These are phyloP conservation scores for Artemisia tridentata DNA, from an alignment of 129 eudicot genomes.

Conservation along the genomic window DNA sequence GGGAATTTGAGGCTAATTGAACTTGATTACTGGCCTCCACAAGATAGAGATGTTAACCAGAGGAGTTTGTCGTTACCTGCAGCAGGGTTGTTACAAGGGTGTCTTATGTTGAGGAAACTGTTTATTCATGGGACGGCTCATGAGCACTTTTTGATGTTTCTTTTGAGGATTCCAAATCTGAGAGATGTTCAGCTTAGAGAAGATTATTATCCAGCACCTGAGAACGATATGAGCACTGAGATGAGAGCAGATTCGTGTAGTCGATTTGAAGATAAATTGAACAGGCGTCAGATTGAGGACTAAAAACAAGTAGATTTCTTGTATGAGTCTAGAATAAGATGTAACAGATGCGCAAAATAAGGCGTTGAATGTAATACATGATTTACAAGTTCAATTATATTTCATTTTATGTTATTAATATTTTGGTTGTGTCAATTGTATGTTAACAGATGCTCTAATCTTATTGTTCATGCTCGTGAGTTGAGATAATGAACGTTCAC, in stretches of 20 bases:
- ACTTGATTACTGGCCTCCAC: slow-evolving; percentile 97
- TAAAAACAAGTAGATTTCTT: slow-evolving; percentile 19
- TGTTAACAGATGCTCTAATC: too few species aligned
- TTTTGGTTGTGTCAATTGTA: not conserved
- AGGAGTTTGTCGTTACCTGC: slow-evolving; percentile 90
- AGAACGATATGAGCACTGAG: slow-evolving; percentile 97
- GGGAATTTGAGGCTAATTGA: slow-evolving; percentile 50
- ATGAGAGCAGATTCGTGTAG: slow-evolving; percentile 92
- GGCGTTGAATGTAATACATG: not conserved
- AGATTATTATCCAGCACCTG: slow-evolving; percentile 98
- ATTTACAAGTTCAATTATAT: not conserved
- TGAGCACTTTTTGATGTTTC: slow-evolving; percentile 76
- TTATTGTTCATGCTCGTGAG: too few species aligned
- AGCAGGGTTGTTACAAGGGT: slow-evolving; percentile 74
- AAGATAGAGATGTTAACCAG: slow-evolving; percentile 88
- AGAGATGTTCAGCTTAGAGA: slow-evolving; percentile 90
- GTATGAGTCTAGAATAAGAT: not conserved
- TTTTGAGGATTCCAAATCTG: slow-evolving; percentile 50
- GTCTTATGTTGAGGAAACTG: slow-evolving; percentile 59
- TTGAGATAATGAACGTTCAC: too few species aligned
- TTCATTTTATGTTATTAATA: not conserved
- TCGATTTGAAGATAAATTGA: slow-evolving; percentile 80
- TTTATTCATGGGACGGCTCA: slow-evolving; percentile 90
- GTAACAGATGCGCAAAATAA: not conserved
- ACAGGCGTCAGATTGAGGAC: slow-evolving; percentile 59